Percentiles rank a stretch among this genome's conserved stretches.
Evolutionary conservation across 257 asterid species (phyloP).

Genomic region (Solanum habrochaites): DNA sequence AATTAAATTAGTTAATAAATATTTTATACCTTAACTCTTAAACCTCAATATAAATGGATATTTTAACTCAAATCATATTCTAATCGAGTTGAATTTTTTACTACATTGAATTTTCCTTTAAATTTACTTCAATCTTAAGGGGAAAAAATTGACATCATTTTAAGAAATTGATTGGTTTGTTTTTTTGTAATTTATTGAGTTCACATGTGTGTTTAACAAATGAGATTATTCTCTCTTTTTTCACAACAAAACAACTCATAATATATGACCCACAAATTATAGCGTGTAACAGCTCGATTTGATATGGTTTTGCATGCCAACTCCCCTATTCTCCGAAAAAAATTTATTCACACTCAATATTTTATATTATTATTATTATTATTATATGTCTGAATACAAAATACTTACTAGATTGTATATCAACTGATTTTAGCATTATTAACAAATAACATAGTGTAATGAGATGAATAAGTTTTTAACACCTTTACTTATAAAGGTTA

Average conservation of each 20-base stretch:
- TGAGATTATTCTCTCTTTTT: slow-evolving; percentile 10
- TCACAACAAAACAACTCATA: slow-evolving; percentile 19
- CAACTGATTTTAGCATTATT: background rate
- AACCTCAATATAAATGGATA: too few relatives aligned
- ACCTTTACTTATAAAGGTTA: too few relatives aligned
- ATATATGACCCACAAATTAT: slow-evolving; percentile 19
- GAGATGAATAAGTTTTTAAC: background rate
- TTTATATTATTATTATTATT: background rate
- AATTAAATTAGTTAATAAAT: background rate
- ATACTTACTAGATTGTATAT: background rate
- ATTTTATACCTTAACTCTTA: background rate
- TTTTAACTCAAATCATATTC: background rate
- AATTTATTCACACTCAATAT: background rate
- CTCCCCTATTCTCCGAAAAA: background rate
- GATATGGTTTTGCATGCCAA: slow-evolving; percentile 22
- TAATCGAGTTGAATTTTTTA: too few relatives aligned
- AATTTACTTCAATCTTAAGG: background rate
- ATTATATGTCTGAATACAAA: too few relatives aligned
- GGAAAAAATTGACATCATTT: background rate
- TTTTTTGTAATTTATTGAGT: background rate
- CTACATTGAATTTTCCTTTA: background rate
- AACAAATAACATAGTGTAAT: background rate
- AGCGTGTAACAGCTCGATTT: slow-evolving; percentile 27
- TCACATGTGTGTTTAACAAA: slow-evolving; percentile 22
- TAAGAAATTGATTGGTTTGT: background rate